Conservation (phyloP, 2,329 filamentous ascomycete genomes). For the Amylocarpus encephaloides region DNA sequence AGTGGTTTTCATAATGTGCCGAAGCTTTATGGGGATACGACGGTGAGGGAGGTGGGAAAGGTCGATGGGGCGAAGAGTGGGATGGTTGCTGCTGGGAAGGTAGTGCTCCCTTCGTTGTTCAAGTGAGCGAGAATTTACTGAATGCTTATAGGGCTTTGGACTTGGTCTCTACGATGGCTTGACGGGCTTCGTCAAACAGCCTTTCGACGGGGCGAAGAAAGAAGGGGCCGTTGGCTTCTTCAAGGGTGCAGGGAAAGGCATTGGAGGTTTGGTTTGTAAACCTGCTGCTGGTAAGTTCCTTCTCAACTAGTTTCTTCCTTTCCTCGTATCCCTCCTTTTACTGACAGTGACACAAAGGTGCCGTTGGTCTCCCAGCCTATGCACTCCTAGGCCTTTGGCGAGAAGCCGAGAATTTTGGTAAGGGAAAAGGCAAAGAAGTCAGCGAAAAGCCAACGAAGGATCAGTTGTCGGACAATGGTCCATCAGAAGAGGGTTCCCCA, state of each 20-base stretch:
- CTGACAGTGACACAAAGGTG: slow-evolving; percentile 31
- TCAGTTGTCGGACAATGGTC: no score
- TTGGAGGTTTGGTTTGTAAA: slow-evolving; percentile 58
- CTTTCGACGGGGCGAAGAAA: slow-evolving; percentile 48
- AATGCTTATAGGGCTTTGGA: slow-evolving; percentile 49
- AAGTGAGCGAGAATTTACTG: slow-evolving; percentile 43
- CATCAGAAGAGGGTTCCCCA: no score
- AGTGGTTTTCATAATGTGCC: slow-evolving; percentile 66
- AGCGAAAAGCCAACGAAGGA: no score
- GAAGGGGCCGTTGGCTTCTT: slow-evolving; percentile 45
- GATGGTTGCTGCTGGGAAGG: slow-evolving; percentile 17
- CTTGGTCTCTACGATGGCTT: slow-evolving; percentile 59
- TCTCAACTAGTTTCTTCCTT: neutral
- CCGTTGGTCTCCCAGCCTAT: slow-evolving; percentile 54
- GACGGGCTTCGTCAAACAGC: slow-evolving; percentile 54
- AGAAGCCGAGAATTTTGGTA: neutral
- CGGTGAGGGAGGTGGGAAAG: slow-evolving; percentile 32
- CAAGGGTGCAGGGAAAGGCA: slow-evolving; percentile 50
- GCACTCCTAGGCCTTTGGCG: slow-evolving; percentile 25
- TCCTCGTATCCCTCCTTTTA: neutral
- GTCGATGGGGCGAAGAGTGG: slow-evolving; percentile 17
- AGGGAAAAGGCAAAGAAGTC: no score
- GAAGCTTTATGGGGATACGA: slow-evolving; percentile 61
- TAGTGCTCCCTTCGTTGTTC: slow-evolving; percentile 43
- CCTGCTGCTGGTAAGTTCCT: slow-evolving; percentile 40